phyloP scores from a whole-genome alignment of 2,329 filamentous ascomycete species.

The Teratosphaeria zuluensis region DNA sequence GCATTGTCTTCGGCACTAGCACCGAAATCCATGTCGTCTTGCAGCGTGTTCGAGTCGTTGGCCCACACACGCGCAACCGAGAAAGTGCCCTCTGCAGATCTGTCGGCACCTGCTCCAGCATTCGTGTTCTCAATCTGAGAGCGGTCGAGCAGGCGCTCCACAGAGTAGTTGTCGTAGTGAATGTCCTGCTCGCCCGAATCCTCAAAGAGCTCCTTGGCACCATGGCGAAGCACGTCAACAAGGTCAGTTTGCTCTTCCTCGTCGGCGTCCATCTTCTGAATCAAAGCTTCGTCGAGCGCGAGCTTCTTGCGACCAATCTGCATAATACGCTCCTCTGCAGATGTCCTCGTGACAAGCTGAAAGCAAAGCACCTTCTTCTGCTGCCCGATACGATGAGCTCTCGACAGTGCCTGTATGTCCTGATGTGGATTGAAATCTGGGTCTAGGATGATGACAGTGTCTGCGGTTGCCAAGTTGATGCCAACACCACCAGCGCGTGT shows the following conservation, averaged over 20 bases:
- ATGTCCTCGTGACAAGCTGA: slow-evolving; percentile 81
- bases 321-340: slow-evolving; percentile 90
- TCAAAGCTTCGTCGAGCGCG: slow-evolving; percentile 87
- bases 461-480: slow-evolving; percentile 92
- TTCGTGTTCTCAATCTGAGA: slow-evolving; percentile 67
- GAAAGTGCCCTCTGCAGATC: slow-evolving; percentile 68
- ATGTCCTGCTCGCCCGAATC: slow-evolving; percentile 67
- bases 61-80: slow-evolving; percentile 88
- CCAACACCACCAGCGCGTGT: slow-evolving; percentile 93
- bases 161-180: slow-evolving; percentile 66
- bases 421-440: slow-evolving; percentile 98
- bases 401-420: slow-evolving; percentile 88
- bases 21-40: slow-evolving; percentile 31
- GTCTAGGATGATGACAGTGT: slow-evolving; percentile 96
- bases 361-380: slow-evolving; percentile 94
- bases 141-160: slow-evolving; percentile 87
- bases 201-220: slow-evolving; percentile 76
- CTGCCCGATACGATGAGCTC: slow-evolving; percentile 93
- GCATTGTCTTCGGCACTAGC: slow-evolving; percentile 27
- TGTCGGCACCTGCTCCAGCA: slow-evolving; percentile 48
- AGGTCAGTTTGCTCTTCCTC: slow-evolving; percentile 70
- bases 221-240: slow-evolving; percentile 78
- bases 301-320: slow-evolving; percentile 94
- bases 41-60: slow-evolving; percentile 62
- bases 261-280: slow-evolving; percentile 82